Base-by-base conservation (phyloP, 495 filamentous ascomycete species). In the Beverwykella pulmonaria region DNA sequence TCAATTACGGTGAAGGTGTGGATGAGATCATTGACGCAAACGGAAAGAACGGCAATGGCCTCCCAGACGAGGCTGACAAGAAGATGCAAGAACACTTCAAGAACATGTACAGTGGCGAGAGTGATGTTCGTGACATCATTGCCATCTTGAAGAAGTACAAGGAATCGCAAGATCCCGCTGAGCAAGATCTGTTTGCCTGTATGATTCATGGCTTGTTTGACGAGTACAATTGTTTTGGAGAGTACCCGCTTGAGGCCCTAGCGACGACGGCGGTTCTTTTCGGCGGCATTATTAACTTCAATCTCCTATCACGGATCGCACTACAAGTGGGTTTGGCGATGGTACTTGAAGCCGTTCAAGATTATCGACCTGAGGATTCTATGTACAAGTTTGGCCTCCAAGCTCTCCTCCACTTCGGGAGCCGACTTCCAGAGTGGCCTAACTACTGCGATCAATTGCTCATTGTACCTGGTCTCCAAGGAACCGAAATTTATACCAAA, bases 331-430 rank as follows among this genome's bases (percentile, higher is more conserved):
- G 90, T 12, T 79, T 97, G 48, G 91, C 89, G 5, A 98, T 99
- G 94, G 93, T 99, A 63, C 81, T 97, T 30, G 93, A 99, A 75
- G 90, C 95, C 15, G 92, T 98, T 14, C 81, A 90, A 49, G 91
- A 96, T 63, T 89, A 92, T 68, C 80, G 82, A 5, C 84, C 90
- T 10, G 88, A 93, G 17, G 84, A 91, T 53, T 86, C 89, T 0
- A 98, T 99, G 94, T 98, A 92, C 80, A 97, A 97, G 69, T 99
- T 99, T 74, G 94, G 94, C 1, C 83, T 98, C n/a, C 93, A 98
- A 73, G 95, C 94, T 8, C 87, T 99, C 32, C 86, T 96, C 61
- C 91, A 97, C 73, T 84, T 97, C 55, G 86, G 89, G 48, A 80
- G 83, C 30, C 87, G 92, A 47, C 83, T 99, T n/a, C 82, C 83